A percentile compares a stretch with the other conserved stretches of the same genome.
Conservation (phyloP, 768 basidiomycete species). For the Termitomyces sp. region DNA sequence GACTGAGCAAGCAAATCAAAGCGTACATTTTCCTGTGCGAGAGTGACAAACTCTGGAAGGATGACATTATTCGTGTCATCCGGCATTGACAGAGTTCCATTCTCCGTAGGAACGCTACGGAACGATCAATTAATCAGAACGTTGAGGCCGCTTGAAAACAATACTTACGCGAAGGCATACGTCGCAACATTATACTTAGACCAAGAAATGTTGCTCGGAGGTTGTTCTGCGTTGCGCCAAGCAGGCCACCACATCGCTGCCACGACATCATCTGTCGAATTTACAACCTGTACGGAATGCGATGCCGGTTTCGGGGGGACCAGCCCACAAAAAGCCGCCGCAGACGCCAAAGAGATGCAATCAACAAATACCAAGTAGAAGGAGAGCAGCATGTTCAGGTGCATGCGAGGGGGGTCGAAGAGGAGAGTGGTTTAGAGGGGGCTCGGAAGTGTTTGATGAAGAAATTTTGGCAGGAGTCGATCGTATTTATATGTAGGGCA, state of each 20-base stretch:
- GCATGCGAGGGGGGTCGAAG: not conserved
- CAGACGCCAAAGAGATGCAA: constrained; percentile 21
- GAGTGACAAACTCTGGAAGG: constrained; percentile 50
- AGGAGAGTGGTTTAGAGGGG: not conserved
- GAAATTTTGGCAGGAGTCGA: not conserved
- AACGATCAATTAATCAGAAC: not conserved
- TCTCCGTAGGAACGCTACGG: constrained; percentile 29
- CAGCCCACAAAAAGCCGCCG: constrained; percentile 27
- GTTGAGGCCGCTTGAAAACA: not conserved
- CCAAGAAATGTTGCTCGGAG: constrained; percentile 45
- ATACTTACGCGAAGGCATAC: constrained; percentile 42
- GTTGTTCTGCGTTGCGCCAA: constrained; percentile 37
- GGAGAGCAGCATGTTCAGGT: constrained; percentile 3
- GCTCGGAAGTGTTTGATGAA: not conserved
- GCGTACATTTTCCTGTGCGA: constrained; percentile 37
- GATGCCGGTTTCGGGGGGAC: constrained; percentile 19
- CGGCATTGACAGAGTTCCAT: constrained; percentile 23
- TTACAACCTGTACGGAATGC: not conserved
- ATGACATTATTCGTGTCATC: constrained; percentile 25
- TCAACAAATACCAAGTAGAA: constrained; percentile 10
- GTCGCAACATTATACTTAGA: constrained; percentile 43
- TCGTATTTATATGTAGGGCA: constrained; percentile 1
- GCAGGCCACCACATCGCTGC: constrained; percentile 52
- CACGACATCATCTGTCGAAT: constrained; percentile 25
- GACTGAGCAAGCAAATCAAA: not conserved